Evolutionary conservation across 2,329 filamentous ascomycete species (phyloP), one percentile per base, ranked within the genome.

Genomic region (Beauveria pseudobassiana): DNA sequence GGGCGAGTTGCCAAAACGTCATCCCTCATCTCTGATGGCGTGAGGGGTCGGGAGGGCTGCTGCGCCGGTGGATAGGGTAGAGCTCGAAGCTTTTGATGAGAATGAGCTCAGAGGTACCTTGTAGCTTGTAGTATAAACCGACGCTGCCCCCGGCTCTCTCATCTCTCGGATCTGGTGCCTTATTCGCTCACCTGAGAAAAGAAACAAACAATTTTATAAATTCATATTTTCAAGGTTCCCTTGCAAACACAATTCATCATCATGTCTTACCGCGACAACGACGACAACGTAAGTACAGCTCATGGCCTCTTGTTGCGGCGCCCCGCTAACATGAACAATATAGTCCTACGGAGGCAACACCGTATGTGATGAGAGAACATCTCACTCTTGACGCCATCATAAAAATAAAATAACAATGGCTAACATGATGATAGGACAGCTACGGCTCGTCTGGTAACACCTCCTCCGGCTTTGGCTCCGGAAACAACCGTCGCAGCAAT

Each of bases 241-340:
- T 53, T 24, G 26, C 34, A 14, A 38, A 14, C 18, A 60, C 24
- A 28, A 49, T 24, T 4, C 14, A 40, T 65, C 67, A 75, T 40
- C 60, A 78, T 81, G 79, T 81, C 79, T 76, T 80, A 77, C 75
- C 72, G 74, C 69, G 70, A 74, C 65, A 74, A 78, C 74, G 72
- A 73, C 62, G 65, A 68, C 63, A 56, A 72, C 69, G 73, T 73
- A 65, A 70, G 71, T 63, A 9, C 20, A 30, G 26, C 14, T 42
- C 20, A 42, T 26, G 42, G 12, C 14, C 3, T 52, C 14, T 46
- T 10, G 16, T 14, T 20, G 3, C n/a, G 24, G 43, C 12, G 12
- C 46, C 28, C 24, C 50, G 20, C 51, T 63, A 59, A 63, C 40
- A 65, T 43, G 30, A 50, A 62, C 30, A 67, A 65, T 71, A 70